These are phyloP conservation scores for Chiua sp. DNA, from an alignment of 1,284 basidiomycete species.

Conservation along the genomic window DNA sequence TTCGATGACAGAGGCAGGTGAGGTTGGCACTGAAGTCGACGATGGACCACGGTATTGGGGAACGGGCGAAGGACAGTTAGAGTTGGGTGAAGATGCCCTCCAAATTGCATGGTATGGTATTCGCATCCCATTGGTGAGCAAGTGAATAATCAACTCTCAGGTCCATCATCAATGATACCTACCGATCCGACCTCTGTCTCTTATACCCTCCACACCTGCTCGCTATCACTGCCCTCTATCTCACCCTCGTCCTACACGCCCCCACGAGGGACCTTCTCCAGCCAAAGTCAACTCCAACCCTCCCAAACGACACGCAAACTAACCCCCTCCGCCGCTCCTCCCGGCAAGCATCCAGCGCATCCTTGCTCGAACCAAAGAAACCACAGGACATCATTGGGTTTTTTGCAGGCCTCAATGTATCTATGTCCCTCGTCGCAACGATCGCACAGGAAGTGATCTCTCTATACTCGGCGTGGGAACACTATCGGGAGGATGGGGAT, in stretches of 20 bases:
- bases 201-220: slow-evolving; percentile 95
- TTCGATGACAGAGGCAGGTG: slow-evolving; percentile 64
- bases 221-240: slow-evolving; percentile 89
- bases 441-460: slow-evolving; percentile 92
- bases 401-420: slow-evolving; percentile 86
- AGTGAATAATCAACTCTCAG: slow-evolving; percentile 43
- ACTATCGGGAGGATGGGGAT: slow-evolving; percentile 68
- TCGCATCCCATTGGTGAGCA: not conserved
- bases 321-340: slow-evolving; percentile 57
- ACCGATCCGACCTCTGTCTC: slow-evolving; percentile 89
- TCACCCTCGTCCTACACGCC: slow-evolving; percentile 75
- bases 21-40: slow-evolving; percentile 61
- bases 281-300: slow-evolving; percentile 30
- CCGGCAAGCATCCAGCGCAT: slow-evolving; percentile 42
- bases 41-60: slow-evolving; percentile 78
- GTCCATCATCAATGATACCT: slow-evolving; percentile 97
- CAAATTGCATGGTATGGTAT: slow-evolving; percentile 73
- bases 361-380: slow-evolving; percentile 43
- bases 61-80: slow-evolving; percentile 69
- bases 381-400: slow-evolving; percentile 79
- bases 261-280: slow-evolving; percentile 52
- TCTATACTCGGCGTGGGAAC: slow-evolving; percentile 88
- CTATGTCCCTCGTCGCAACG: slow-evolving; percentile 81
- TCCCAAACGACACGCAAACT: slow-evolving; percentile 15
- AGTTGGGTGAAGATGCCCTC: slow-evolving; percentile 68